These are phyloP conservation scores for Macrocybe gigantea DNA, from an alignment of 768 basidiomycete species.

Conservation along the genomic window DNA sequence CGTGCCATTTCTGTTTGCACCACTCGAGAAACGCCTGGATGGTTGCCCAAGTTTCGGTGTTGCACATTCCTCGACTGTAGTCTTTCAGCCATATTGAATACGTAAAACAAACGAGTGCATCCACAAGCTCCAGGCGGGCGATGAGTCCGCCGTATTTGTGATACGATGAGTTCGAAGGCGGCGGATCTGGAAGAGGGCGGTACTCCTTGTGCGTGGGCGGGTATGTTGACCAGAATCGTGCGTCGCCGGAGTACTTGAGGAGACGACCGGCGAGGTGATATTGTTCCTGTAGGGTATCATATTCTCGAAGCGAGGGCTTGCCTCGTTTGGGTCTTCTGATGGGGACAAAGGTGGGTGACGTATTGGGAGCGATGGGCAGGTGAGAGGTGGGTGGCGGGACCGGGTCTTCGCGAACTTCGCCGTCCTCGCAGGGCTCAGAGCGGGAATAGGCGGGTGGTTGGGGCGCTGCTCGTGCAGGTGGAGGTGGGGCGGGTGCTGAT, in stretches of 20 bases:
- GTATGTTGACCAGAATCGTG: conserved; percentile 72
- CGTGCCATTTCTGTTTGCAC: conserved; percentile 66
- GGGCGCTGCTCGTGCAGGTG: conserved; percentile 13
- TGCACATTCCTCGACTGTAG: conserved; percentile 48
- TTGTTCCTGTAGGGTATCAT: conserved; percentile 58
- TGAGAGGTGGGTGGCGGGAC: conserved; percentile 17
- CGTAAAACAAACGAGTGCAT: conserved; percentile 79
- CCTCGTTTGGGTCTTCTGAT: conserved; percentile 66
- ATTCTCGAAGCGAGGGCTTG: conserved; percentile 38
- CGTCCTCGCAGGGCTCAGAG: conserved; percentile 46
- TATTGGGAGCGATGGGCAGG: conserved; percentile 14
- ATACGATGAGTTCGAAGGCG: conserved; percentile 60
- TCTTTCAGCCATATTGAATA: conserved; percentile 82
- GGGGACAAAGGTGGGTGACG: conserved; percentile 39
- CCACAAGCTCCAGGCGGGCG: conserved; percentile 72
- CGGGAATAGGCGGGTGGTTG: conserved; percentile 19
- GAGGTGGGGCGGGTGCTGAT: conserved; percentile 22
- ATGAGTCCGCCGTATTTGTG: conserved; percentile 72
- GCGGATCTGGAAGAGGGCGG: conserved; percentile 56
- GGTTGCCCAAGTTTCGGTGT: conserved; percentile 59
- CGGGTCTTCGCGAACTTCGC: conserved; percentile 47
- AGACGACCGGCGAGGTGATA: conserved; percentile 65
- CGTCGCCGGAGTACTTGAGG: conserved; percentile 82
- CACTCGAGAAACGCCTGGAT: conserved; percentile 65
- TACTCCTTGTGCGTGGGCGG: conserved; percentile 60